Evolutionary conservation across 139 green algal species (phyloP), one percentile per base, ranked within the genome.

Genomic region (Volvox africanus): DNA sequence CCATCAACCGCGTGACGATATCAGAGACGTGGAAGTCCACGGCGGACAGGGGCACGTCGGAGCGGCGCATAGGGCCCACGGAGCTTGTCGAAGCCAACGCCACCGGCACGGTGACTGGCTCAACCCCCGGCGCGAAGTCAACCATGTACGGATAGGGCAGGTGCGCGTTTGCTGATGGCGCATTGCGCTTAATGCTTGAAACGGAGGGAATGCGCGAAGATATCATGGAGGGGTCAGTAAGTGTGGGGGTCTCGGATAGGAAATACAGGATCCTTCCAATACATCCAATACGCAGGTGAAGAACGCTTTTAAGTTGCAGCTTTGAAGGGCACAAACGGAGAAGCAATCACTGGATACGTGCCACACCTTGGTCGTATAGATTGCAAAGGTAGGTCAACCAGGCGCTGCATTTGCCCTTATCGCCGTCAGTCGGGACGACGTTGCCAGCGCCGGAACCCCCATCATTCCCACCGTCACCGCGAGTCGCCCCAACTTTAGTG

Each of bases 1-100:
- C 79, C 36, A 92, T n/a, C 18, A 96, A 67, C 28, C 95, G 88
- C 30, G 92, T 61, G 9, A 93, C 21, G 12, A 93, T 91, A 33
- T 92, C 81, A 0, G 88, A 92, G 24, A 95, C 82, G 77, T 96
- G 94, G 80, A 96, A 96, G 88, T 96, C 94, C 16, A 96, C 68
- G 3, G 94, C 93, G 21, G 93, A 92, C 22, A 93, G 50, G 5
- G 93, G 94, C 33, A 96, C 92, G 61, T 96, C 94, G 21, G 76
- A 89, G 37, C 87, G 90, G 32, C 88, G 77, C 33, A 92, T 65
- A 24, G 87, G 85, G 24, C 87, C 84, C n/a, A 93, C 81, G 21
- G 2, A 20, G 44, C 14, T 30, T 11, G 65, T 11, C 20, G 12
- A 26, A 77, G 21, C 67, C 32, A 90, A 50, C 22, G 73, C 6